Conservation (phyloP, 441 rosid genomes). For the Hura crepitans region DNA sequence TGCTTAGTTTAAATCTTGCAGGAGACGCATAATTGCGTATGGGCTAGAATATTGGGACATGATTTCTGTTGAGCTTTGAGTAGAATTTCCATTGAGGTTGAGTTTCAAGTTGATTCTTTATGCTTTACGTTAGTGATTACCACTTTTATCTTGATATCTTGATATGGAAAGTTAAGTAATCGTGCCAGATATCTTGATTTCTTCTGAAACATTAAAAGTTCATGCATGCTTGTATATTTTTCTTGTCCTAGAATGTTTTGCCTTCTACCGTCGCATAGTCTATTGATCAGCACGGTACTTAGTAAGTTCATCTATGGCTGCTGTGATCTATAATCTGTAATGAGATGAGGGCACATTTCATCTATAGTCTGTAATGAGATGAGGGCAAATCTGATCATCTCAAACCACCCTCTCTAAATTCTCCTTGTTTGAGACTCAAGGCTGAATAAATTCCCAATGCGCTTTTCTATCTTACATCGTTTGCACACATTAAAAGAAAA, state of each 20-base stretch:
- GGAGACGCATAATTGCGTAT: background rate
- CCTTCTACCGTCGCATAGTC: background rate
- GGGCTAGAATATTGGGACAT: background rate
- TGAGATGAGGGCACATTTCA: background rate
- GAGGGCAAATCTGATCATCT: background rate
- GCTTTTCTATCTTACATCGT: background rate
- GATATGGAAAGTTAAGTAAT: background rate
- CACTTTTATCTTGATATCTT: background rate
- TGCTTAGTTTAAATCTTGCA: background rate
- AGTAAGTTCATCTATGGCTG: background rate
- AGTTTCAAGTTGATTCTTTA: constrained; percentile 1
- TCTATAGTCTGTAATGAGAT: background rate
- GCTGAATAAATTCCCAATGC: too few relatives aligned
- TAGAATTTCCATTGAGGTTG: background rate
- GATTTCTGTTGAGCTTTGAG: background rate
- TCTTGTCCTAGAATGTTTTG: background rate
- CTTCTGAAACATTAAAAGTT: background rate
- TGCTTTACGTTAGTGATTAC: background rate
- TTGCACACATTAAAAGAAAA: background rate
- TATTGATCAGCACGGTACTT: background rate
- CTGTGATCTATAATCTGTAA: background rate
- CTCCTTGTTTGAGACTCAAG: too few relatives aligned
- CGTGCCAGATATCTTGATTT: background rate
- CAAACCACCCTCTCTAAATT: background rate
- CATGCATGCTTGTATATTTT: background rate